Evolutionary conservation across 108 stramenopile genomes (phyloP).

Genomic region (Skeletonema marinoi): DNA sequence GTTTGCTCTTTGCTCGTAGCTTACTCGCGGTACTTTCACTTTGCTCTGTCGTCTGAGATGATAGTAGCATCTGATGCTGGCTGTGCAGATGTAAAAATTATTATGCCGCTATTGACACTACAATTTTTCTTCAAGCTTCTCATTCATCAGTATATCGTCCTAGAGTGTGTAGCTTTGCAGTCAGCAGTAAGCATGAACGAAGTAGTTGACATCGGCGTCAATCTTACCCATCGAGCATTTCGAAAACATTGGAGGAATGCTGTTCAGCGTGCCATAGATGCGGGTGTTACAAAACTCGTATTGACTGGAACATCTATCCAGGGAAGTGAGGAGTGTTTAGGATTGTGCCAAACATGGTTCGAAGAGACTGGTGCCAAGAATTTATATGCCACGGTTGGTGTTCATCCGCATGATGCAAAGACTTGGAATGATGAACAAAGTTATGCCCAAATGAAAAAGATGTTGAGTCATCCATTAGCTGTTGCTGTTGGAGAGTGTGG

Average conservation of each 20-base stretch:
- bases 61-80: no score
- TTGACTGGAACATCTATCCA: slow-evolving; percentile 46
- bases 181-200: not conserved
- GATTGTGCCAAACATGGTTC: slow-evolving; percentile 44
- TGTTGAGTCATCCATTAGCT: slow-evolving; percentile 38
- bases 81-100: no score
- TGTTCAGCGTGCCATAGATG: slow-evolving; percentile 51
- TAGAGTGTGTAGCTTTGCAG: no score
- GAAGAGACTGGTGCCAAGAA: slow-evolving; percentile 37
- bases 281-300: slow-evolving; percentile 48
- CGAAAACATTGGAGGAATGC: slow-evolving; percentile 51
- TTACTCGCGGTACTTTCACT: no score
- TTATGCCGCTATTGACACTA: not conserved
- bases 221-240: slow-evolving; percentile 37
- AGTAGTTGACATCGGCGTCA: slow-evolving; percentile 21
- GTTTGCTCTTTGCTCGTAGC: no score
- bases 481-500: slow-evolving; percentile 61
- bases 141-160: no score
- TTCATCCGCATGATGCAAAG: slow-evolving; percentile 67
- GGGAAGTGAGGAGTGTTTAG: slow-evolving; percentile 35
- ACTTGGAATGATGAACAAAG: slow-evolving; percentile 22
- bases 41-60: no score
- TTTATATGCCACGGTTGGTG: slow-evolving; percentile 44
- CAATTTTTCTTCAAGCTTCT: no score
- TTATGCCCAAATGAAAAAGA: slow-evolving; percentile 9